phyloP scores from a whole-genome alignment of 257 asterid genomes.

The Ligustrum vulgare region DNA sequence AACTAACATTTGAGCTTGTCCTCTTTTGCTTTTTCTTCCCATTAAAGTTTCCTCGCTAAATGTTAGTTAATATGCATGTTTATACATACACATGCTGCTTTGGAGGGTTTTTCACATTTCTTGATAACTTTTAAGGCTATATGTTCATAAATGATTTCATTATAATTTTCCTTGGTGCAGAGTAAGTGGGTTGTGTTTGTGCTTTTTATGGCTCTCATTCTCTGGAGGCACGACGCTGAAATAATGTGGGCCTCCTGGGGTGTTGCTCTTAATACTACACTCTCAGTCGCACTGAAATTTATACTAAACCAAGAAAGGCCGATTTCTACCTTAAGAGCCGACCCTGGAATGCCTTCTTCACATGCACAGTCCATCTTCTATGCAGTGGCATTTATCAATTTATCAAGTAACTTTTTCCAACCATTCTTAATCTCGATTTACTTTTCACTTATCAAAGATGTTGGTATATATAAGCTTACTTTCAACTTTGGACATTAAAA shows the following conservation, averaged over 20 bases:
- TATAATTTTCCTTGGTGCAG: constrained; percentile 39
- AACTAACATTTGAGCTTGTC: background rate
- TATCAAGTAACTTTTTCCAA: constrained; percentile 47
- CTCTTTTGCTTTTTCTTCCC: background rate
- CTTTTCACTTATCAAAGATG: background rate
- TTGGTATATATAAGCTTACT: background rate
- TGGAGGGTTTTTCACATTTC: background rate
- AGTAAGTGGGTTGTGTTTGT: constrained; percentile 69
- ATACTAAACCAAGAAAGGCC: constrained; percentile 78
- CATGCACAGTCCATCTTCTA: constrained; percentile 75
- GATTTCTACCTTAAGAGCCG: constrained; percentile 54
- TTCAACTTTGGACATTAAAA: background rate
- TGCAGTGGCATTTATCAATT: constrained; percentile 35
- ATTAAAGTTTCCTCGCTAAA: background rate
- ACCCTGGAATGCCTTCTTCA: constrained; percentile 96
- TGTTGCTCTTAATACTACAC: constrained; percentile 45
- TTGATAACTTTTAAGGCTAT: background rate
- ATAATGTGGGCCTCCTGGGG: constrained; percentile 73
- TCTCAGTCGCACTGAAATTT: constrained; percentile 52
- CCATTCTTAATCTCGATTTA: background rate
- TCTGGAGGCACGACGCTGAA: constrained; percentile 77
- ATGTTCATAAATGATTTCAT: background rate
- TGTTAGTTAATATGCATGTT: background rate
- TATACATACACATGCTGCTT: background rate
- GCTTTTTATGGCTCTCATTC: constrained; percentile 33